These are phyloP conservation scores for Sungouiella blattae DNA, from an alignment of 805 yeast genomes.

Conservation along the genomic window DNA sequence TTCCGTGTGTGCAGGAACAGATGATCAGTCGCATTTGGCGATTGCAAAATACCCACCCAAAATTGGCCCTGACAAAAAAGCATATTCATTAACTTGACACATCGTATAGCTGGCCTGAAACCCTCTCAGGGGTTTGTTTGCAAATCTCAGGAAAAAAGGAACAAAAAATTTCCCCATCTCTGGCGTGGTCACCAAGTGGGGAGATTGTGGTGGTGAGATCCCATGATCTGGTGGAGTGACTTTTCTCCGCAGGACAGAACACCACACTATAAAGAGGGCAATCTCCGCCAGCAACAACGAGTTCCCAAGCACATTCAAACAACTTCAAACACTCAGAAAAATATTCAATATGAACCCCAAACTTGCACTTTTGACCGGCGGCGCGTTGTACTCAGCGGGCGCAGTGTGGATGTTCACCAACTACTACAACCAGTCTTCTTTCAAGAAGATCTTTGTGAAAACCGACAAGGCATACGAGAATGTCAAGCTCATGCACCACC, in stretches of 20 bases:
- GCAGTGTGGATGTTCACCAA: slow-evolving; percentile 30
- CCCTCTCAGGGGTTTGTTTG: too few species aligned
- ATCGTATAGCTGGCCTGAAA: too few species aligned
- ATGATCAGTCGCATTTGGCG: too few species aligned
- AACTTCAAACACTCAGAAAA: slow-evolving; percentile 1
- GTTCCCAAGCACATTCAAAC: neutral
- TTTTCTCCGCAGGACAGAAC: neutral
- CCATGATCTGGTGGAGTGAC: slow-evolving; percentile 5
- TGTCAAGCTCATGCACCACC: slow-evolving; percentile 21
- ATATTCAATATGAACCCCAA: slow-evolving; percentile 6
- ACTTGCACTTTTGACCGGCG: slow-evolving; percentile 32
- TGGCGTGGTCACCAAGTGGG: too few species aligned
- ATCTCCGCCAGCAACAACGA: neutral
- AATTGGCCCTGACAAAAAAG: too few species aligned
- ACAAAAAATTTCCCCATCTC: too few species aligned
- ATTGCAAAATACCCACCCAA: too few species aligned
- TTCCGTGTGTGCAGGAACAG: too few species aligned
- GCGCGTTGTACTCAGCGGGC: slow-evolving; percentile 29
- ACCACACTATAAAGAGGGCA: neutral
- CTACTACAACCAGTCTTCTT: slow-evolving; percentile 28
- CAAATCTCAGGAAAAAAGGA: too few species aligned
- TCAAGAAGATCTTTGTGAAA: slow-evolving; percentile 27
- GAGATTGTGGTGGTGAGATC: too few species aligned
- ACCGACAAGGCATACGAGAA: slow-evolving; percentile 27
- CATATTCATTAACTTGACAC: too few species aligned